These are phyloP conservation scores for Paramyrothecium roridum DNA, from an alignment of 2,329 filamentous ascomycete genomes.

Conservation along the genomic window DNA sequence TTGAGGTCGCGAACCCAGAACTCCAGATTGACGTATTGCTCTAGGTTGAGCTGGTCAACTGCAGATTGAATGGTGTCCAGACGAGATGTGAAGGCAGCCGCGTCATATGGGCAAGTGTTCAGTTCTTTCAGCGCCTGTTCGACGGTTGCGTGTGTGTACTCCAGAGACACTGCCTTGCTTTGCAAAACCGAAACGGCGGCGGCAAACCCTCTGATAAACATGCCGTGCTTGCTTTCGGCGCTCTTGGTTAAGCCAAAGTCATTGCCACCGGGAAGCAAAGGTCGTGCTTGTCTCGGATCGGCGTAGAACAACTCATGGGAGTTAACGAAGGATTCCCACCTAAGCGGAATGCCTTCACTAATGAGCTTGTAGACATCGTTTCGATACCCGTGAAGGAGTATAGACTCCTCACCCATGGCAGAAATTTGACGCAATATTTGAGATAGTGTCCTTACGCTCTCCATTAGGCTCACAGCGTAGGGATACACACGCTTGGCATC, in stretches of 20 bases:
- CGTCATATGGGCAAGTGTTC: conserved; percentile 78
- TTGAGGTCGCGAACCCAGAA: conserved; percentile 91
- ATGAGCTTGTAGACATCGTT: conserved; percentile 86
- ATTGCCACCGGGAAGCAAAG: conserved; percentile 30
- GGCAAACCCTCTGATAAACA: conserved; percentile 94
- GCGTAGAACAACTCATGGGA: conserved; percentile 82
- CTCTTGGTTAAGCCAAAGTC: conserved; percentile 47
- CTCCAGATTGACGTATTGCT: conserved; percentile 90
- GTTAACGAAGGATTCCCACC: conserved; percentile 98
- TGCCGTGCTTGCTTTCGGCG: conserved; percentile 87
- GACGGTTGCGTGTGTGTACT: conserved; percentile 73
- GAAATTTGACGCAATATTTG: conserved; percentile 84
- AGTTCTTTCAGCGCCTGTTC: conserved; percentile 83
- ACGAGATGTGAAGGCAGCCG: conserved; percentile 73
- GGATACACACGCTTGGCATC: conserved; percentile 99
- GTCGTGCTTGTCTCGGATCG: conserved; percentile 43
- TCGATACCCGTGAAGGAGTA: conserved; percentile 85
- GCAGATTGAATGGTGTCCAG: conserved; percentile 85
- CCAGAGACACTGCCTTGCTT: conserved; percentile 76
- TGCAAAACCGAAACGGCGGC: conserved; percentile 84
- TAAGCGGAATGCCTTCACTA: conserved; percentile 80
- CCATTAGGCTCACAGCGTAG: conserved; percentile 96
- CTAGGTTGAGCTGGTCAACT: conserved; percentile 93
- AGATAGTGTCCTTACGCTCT: conserved; percentile 90
- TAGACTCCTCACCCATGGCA: conserved; percentile 81